A percentile compares a stretch with the other conserved stretches of the same genome.
Evolutionary conservation across 73 alveolate species (phyloP).

Genomic region (Effrenium voratum): DNA sequence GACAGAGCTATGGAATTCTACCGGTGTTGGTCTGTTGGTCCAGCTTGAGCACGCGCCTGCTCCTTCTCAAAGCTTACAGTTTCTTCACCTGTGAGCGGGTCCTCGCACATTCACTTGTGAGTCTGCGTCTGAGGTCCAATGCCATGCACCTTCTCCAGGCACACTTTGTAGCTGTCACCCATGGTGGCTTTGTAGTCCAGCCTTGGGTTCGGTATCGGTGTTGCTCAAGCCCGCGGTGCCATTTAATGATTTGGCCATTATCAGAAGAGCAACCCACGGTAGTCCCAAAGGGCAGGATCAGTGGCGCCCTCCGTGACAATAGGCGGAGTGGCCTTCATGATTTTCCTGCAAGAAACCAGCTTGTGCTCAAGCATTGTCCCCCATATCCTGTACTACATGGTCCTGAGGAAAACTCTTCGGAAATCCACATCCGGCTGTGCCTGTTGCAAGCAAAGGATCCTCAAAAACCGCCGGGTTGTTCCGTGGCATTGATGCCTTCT

Average conservation of each 20-base stretch:
- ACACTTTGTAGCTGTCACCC: slow-evolving; percentile 92
- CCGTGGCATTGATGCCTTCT: slow-evolving; percentile 23
- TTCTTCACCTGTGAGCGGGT: slow-evolving; percentile 86
- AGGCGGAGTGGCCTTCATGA: slow-evolving; percentile 91
- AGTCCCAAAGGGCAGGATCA: slow-evolving; percentile 89
- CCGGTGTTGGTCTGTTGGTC: no score
- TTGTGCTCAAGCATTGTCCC: neutral
- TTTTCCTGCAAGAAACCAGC: slow-evolving; percentile 13
- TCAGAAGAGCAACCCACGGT: slow-evolving; percentile 48
- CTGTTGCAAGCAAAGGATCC: neutral
- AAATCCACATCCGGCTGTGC: slow-evolving; percentile 90
- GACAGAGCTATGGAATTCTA: neutral
- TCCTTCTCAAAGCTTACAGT: slow-evolving; percentile 80
- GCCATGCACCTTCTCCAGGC: slow-evolving; percentile 41
- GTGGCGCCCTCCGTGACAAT: slow-evolving; percentile 88
- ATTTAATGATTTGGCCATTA: neutral
- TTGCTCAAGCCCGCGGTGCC: neutral
- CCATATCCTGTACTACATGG: neutral
- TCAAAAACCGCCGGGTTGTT: neutral
- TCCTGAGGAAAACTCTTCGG: slow-evolving; percentile 86
- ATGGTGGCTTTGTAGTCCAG: slow-evolving; percentile 84
- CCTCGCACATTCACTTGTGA: neutral
- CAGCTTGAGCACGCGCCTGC: slow-evolving; percentile 42
- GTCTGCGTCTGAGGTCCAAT: neutral
- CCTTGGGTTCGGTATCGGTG: neutral